Percentiles rank a stretch among this genome's conserved stretches.
Evolutionary conservation across 2,329 filamentous ascomycete species (phyloP).

Genomic region (Gnomoniopsis sp.): DNA sequence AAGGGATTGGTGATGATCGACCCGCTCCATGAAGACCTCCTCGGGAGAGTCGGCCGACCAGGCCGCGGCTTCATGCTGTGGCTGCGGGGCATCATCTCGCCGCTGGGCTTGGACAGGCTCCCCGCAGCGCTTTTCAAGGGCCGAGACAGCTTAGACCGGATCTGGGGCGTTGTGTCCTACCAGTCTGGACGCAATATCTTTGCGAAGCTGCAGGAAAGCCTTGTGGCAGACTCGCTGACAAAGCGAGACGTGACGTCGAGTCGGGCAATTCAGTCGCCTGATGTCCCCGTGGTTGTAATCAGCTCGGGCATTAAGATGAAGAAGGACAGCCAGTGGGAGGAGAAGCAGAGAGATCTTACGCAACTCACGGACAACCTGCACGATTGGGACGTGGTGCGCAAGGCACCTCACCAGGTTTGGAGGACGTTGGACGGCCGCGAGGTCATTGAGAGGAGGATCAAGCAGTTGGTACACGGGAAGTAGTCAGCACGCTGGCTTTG

Average conservation of each 20-base stretch:
- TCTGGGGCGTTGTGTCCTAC: constrained; percentile 76
- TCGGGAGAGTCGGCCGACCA: constrained; percentile 63
- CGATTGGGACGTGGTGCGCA: constrained; percentile 81
- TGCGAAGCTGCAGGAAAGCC: constrained; percentile 85
- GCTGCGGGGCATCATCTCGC: constrained; percentile 80
- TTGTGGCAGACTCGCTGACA: constrained; percentile 81
- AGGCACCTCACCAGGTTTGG: constrained; percentile 88
- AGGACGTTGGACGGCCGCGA: constrained; percentile 66
- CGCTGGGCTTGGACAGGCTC: constrained; percentile 78
- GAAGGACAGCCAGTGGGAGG: constrained; percentile 69
- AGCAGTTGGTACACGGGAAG: constrained; percentile 54
- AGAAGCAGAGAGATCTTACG: constrained; percentile 80
- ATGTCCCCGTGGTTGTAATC: constrained; percentile 74
- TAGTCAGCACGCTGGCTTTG: not conserved
- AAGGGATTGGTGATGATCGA: constrained; percentile 82
- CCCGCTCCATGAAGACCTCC: constrained; percentile 81
- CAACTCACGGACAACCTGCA: constrained; percentile 74
- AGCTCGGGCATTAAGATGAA: constrained; percentile 74
- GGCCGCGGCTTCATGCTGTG: constrained; percentile 79
- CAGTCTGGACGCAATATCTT: constrained; percentile 84
- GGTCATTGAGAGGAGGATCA: constrained; percentile 75
- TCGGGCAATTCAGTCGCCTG: constrained; percentile 71
- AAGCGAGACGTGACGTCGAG: constrained; percentile 78
- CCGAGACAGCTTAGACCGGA: constrained; percentile 75
- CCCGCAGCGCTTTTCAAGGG: constrained; percentile 79